Evolutionary conservation across 306 rosid genomes (phyloP).

Genomic region (Ormosia emarginata): DNA sequence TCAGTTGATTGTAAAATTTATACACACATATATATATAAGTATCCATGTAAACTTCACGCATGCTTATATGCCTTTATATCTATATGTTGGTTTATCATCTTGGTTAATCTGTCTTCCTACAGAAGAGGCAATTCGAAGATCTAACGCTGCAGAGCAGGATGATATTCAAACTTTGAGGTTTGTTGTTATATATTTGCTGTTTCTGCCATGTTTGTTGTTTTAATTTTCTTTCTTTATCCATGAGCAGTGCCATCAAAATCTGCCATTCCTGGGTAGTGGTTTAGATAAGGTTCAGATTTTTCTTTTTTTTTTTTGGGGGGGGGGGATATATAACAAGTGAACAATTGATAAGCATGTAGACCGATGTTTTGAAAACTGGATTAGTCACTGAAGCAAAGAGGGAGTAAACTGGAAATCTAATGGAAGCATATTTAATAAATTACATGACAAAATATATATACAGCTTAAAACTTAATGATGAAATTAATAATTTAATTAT

Average conservation of each 20-base stretch:
- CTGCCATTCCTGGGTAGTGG: not conserved
- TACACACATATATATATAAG: not conserved
- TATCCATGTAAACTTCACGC: not conserved
- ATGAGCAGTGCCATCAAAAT: not conserved
- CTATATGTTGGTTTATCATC: conserved; percentile 20
- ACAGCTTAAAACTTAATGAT: not conserved
- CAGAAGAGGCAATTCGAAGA: conserved; percentile 88
- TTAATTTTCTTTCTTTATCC: not conserved
- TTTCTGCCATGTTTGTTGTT: too few relatives aligned
- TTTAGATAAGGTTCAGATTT: not conserved
- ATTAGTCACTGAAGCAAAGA: not conserved
- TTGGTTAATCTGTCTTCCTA: conserved; percentile 34
- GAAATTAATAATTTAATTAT: not conserved
- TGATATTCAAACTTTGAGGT: conserved; percentile 62
- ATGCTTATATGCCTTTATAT: not conserved
- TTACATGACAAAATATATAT: too few relatives aligned
- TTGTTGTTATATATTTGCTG: conserved; percentile 14
- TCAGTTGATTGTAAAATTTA: not conserved
- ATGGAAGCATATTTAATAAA: not conserved
- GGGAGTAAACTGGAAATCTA: not conserved
- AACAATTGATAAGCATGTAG: not conserved
- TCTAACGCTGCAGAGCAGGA: conserved; percentile 56
- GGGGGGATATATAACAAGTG: not conserved
- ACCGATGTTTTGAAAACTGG: not conserved
- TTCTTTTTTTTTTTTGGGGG: not conserved